Evolutionary conservation across 2,329 filamentous ascomycete species (phyloP).

Genomic region (Anthostomella pinea): DNA sequence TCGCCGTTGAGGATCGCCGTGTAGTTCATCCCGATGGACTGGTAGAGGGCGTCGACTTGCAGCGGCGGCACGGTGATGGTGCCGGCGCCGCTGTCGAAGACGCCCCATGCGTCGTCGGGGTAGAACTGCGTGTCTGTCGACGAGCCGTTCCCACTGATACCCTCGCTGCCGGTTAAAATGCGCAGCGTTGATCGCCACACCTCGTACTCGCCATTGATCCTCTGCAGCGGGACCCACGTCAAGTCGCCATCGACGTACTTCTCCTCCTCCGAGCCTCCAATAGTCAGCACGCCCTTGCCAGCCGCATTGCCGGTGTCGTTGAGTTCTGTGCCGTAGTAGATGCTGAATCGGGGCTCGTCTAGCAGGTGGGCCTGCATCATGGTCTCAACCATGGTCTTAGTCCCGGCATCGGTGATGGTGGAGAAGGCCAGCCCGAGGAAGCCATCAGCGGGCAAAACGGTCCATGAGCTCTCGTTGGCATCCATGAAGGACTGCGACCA

Average conservation of each 20-base stretch:
- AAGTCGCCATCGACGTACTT: conserved; percentile 27
- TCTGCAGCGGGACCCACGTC: conserved; percentile 16
- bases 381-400: conserved; percentile 32
- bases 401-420: conserved; percentile 29
- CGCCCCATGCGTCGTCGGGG: conserved; percentile 11
- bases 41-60: conserved; percentile 29
- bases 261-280: conserved; percentile 33
- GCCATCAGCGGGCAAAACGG: conserved; percentile 29
- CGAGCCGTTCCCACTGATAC: neutral
- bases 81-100: conserved; percentile 35
- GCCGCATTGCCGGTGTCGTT: conserved; percentile 15
- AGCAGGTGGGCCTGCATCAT: conserved; percentile 29
- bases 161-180: conserved; percentile 11
- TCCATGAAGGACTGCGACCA: conserved; percentile 32
- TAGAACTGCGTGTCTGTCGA: conserved; percentile 7
- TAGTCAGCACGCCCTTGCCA: conserved; percentile 29
- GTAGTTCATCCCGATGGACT: conserved; percentile 35
- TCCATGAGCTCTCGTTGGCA: conserved; percentile 30
- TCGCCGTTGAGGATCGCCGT: conserved; percentile 27
- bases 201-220: conserved; percentile 20
- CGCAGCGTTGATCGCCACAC: conserved; percentile 31
- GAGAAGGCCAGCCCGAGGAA: conserved; percentile 36
- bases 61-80: conserved; percentile 25
- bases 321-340: conserved; percentile 28
- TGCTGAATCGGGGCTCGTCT: conserved; percentile 31